Evolutionary conservation across 2,329 filamentous ascomycete genomes (phyloP).

Genomic region (Aspergillus novofumigatus): DNA sequence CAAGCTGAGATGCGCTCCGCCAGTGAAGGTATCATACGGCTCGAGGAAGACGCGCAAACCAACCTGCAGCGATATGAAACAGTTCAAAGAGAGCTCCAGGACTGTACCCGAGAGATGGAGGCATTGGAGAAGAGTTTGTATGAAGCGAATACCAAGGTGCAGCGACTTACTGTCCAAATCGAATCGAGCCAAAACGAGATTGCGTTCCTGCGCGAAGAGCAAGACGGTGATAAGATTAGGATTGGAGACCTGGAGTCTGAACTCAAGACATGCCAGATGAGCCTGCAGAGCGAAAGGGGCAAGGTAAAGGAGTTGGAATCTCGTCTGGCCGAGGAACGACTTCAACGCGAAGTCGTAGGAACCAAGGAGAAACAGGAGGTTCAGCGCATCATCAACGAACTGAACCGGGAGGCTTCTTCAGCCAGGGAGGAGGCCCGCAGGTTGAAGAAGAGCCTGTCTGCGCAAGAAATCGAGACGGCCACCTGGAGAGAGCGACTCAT

Average conservation of each 20-base stretch:
- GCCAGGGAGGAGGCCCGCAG: constrained; percentile 82
- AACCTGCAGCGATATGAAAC: constrained; percentile 75
- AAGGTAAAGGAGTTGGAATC: constrained; percentile 66
- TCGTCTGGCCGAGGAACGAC: constrained; percentile 72
- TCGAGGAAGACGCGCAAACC: constrained; percentile 84
- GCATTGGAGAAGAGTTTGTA: constrained; percentile 77
- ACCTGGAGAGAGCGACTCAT: constrained; percentile 88
- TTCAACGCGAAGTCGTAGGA: constrained; percentile 81
- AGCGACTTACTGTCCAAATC: constrained; percentile 82
- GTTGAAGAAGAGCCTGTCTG: constrained; percentile 76
- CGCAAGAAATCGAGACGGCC: constrained; percentile 80
- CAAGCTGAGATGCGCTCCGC: constrained; percentile 92
- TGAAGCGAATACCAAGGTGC: constrained; percentile 82
- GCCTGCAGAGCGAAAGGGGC: constrained; percentile 80
- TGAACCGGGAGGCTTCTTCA: constrained; percentile 75
- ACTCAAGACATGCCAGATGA: constrained; percentile 72
- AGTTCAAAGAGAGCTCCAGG: constrained; percentile 75
- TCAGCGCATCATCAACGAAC: constrained; percentile 86
- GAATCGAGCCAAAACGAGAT: constrained; percentile 93
- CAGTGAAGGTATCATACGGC: constrained; percentile 76
- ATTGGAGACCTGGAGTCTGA: constrained; percentile 89
- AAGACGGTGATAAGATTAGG: constrained; percentile 95
- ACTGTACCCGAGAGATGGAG: constrained; percentile 82
- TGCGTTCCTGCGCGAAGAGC: constrained; percentile 90
- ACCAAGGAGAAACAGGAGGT: constrained; percentile 91